Base-by-base conservation (phyloP, 1,139 yeast genomes). In the Candida sp. region DNA sequence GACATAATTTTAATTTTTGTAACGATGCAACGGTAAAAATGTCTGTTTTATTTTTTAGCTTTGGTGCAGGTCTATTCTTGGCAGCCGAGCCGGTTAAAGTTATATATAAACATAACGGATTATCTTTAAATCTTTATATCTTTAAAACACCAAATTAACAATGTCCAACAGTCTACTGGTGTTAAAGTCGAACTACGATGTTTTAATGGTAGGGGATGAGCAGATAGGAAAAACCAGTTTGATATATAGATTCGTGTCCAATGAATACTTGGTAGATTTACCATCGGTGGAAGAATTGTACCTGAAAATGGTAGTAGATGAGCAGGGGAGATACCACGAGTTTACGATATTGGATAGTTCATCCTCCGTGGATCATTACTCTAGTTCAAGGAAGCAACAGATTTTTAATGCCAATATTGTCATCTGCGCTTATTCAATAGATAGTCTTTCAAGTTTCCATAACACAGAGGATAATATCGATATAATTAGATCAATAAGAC, bases 191-290 rank as follows among this genome's bases (percentile, higher is more conserved):
- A 57, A 52, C 23, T 68, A 55, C 43, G 75, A 69, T 42, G 60
- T 68, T 7, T 64, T 70, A 46, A 64, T 68, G 15, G 47, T 68
- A 21, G 75, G 75, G 2, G 51, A 56, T 12, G 54, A 49, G n/a
- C 47, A 48, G 7, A 45, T 55, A 4, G 75, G 75, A 2, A 70
- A 68, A 47, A 54, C 71, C 3, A 52, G 67, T 11, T 49, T 70
- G 7, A 54, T 68, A 2, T 47, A 59, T 11, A 53, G 52, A 15
- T 70, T 57, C 39, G 48, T 65, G 9, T 61, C 66, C 43, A 49
- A 53, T 21, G 48, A 49, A 23, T 60, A 51, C 43, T 52, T 63
- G 9, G 59, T 52, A 1, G 45, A 48, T 6, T 41, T 52, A 5
- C 70, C 66, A 19, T 47, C 58, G 6, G 52, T 54, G 3, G 72